Evolutionary conservation across 2,329 filamentous ascomycete genomes (phyloP).

Genomic region (Neonectria hederae): DNA sequence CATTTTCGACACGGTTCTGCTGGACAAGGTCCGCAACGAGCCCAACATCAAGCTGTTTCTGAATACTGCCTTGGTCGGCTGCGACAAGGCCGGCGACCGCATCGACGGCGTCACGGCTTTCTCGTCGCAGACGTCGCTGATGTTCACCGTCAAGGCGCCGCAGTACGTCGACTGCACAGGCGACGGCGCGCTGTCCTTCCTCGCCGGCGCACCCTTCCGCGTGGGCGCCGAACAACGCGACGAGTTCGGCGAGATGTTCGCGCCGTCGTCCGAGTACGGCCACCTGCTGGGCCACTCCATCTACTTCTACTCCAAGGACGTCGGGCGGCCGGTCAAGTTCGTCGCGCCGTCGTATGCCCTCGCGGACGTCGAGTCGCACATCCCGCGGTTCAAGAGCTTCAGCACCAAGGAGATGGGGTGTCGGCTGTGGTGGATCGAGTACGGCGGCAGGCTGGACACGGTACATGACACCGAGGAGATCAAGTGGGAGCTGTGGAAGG

Average conservation of each 20-base stretch:
- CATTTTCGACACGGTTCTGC: slow-evolving; percentile 37
- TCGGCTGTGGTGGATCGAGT: slow-evolving; percentile 42
- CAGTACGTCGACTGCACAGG: slow-evolving; percentile 41
- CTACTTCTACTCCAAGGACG: slow-evolving; percentile 41
- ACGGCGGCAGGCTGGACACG: slow-evolving; percentile 38
- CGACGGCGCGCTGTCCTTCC: slow-evolving; percentile 36
- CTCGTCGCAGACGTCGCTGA: slow-evolving; percentile 36
- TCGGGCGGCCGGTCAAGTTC: slow-evolving; percentile 34
- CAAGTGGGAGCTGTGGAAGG: slow-evolving; percentile 42
- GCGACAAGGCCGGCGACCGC: slow-evolving; percentile 34
- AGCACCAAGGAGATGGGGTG: slow-evolving; percentile 40
- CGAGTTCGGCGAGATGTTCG: slow-evolving; percentile 39
- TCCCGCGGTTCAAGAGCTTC: slow-evolving; percentile 40
- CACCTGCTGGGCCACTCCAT: slow-evolving; percentile 42
- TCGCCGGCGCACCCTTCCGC: slow-evolving; percentile 39
- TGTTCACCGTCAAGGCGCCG: slow-evolving; percentile 43
- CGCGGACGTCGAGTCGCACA: slow-evolving; percentile 35
- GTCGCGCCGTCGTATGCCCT: slow-evolving; percentile 38
- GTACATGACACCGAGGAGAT: slow-evolving; percentile 41
- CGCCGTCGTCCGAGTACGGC: slow-evolving; percentile 37
- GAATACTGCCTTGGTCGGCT: slow-evolving; percentile 37
- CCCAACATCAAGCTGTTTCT: slow-evolving; percentile 37
- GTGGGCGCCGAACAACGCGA: slow-evolving; percentile 36
- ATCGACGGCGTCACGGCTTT: slow-evolving; percentile 37
- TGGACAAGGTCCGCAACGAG: slow-evolving; percentile 39